A percentile compares a stretch with the other conserved stretches of the same genome.
phyloP scores from a whole-genome alignment of 192 early-diverging fungal genomes.

The Spizellomyces punctatus region DNA sequence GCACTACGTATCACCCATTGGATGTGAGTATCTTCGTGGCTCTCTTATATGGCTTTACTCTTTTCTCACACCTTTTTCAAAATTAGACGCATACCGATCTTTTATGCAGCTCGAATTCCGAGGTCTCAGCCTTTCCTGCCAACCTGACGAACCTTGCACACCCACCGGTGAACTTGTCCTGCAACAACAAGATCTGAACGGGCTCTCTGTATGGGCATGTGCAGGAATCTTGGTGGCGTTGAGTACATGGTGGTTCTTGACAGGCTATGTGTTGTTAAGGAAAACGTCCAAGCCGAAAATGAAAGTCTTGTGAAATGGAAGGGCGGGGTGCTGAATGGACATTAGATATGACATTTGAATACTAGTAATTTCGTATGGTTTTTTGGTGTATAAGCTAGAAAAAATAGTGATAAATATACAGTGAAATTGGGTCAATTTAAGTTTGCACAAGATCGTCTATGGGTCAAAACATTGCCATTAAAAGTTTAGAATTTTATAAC shows the following conservation, averaged over 20 bases:
- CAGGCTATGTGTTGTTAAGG: slow-evolving; percentile 16
- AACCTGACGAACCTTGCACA: slow-evolving; percentile 3
- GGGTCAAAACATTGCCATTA: no score
- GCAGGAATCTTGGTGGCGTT: slow-evolving; percentile 3
- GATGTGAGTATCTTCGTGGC: neutral
- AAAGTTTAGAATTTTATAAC: no score
- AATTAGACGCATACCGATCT: slow-evolving; percentile 12
- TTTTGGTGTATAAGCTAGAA: no score
- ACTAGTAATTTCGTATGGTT: no score
- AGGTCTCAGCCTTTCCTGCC: slow-evolving; percentile 12
- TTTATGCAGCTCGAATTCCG: slow-evolving; percentile 11
- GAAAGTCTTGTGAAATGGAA: neutral
- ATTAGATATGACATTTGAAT: no score
- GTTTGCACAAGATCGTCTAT: no score
- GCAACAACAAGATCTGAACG: slow-evolving; percentile 7
- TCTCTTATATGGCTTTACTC: neutral
- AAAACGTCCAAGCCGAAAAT: slow-evolving; percentile 20
- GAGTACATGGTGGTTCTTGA: slow-evolving; percentile 14
- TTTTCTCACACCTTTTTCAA: neutral
- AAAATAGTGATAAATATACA: no score
- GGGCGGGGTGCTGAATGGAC: no score
- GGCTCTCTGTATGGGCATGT: neutral
- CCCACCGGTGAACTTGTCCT: slow-evolving; percentile 11
- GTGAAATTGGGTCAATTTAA: no score
- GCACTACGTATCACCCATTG: slow-evolving; percentile 31